These are phyloP conservation scores for Starmerella vaccinii DNA, from an alignment of 805 yeast species.

Conservation along the genomic window DNA sequence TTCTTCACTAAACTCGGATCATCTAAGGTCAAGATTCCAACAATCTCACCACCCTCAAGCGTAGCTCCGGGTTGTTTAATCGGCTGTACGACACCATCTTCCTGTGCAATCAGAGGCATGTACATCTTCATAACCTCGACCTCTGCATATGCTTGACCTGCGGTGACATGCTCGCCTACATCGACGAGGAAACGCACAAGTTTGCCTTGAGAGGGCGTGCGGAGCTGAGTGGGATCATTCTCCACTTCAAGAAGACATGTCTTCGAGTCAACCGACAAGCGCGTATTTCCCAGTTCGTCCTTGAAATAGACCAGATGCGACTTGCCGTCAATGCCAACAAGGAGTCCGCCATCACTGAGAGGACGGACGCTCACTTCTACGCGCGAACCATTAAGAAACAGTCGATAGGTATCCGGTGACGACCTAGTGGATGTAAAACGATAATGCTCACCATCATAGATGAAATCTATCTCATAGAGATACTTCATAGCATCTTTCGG, in stretches of 20 bases:
- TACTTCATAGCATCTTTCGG: constrained; percentile 71
- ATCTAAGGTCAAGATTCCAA: constrained; percentile 87
- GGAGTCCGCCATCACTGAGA: constrained; percentile 90
- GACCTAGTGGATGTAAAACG: constrained; percentile 94
- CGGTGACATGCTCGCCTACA: constrained; percentile 80
- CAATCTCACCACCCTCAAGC: constrained; percentile 89
- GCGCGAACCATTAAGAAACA: constrained; percentile 89
- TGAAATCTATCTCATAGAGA: constrained; percentile 85
- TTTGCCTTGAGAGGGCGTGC: constrained; percentile 99
- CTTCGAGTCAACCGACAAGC: constrained; percentile 89
- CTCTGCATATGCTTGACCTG: constrained; percentile 95
- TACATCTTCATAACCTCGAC: constrained; percentile 99
- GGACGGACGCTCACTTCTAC: constrained; percentile 77
- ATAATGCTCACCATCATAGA: constrained; percentile 86
- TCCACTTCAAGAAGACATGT: constrained; percentile 90
- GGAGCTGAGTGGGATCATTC: constrained; percentile 95
- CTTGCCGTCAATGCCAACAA: constrained; percentile 79
- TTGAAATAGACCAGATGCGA: constrained; percentile 96
- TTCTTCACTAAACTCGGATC: constrained; percentile 97
- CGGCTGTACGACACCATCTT: constrained; percentile 82
- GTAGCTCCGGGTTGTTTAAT: constrained; percentile 98
- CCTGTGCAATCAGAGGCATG: constrained; percentile 92
- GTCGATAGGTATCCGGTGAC: constrained; percentile 69
- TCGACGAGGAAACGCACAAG: constrained; percentile 87
- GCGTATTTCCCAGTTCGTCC: constrained; percentile 91